phyloP scores from a whole-genome alignment of 176 grass and related monocot species.

The Panicum miliaceum region DNA sequence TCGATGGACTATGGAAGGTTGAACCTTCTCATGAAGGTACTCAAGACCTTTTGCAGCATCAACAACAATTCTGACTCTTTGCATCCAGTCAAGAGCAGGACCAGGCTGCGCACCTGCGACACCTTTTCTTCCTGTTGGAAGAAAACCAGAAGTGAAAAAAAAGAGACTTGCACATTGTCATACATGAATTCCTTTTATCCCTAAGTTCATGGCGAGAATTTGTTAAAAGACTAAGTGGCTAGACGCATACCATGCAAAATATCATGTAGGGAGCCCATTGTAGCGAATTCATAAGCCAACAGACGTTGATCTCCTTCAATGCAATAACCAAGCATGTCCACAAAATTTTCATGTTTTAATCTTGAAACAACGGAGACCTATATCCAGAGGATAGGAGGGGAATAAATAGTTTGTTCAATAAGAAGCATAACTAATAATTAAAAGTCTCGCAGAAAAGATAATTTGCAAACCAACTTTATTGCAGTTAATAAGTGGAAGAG shows the following conservation, averaged over 20 bases:
- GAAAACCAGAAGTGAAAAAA: background rate
- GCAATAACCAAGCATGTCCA: constrained; percentile 71
- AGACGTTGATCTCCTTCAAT: constrained; percentile 63
- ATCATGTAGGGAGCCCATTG: constrained; percentile 84
- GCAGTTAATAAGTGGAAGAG: constrained; percentile 13
- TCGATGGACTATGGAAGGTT: constrained; percentile 73
- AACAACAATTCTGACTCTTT: constrained; percentile 71
- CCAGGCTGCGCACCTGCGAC: constrained; percentile 77
- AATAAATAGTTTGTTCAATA: constrained; percentile 11
- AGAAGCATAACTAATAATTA: background rate
- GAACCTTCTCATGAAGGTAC: constrained; percentile 84
- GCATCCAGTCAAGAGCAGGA: constrained; percentile 70
- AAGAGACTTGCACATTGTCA: background rate
- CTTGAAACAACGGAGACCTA: constrained; percentile 65
- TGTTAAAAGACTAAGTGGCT: background rate
- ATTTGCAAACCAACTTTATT: background rate
- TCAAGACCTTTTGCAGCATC: constrained; percentile 84
- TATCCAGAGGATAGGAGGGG: constrained; percentile 2
- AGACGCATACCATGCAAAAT: constrained; percentile 71
- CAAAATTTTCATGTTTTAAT: constrained; percentile 74
- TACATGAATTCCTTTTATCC: constrained; percentile 2
- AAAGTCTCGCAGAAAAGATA: background rate
- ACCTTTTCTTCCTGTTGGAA: constrained; percentile 73
- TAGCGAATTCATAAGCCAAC: constrained; percentile 74
- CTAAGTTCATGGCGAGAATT: background rate